Evolutionary conservation across 495 filamentous ascomycete genomes (phyloP).

Genomic region (Penicillium fimorum): DNA sequence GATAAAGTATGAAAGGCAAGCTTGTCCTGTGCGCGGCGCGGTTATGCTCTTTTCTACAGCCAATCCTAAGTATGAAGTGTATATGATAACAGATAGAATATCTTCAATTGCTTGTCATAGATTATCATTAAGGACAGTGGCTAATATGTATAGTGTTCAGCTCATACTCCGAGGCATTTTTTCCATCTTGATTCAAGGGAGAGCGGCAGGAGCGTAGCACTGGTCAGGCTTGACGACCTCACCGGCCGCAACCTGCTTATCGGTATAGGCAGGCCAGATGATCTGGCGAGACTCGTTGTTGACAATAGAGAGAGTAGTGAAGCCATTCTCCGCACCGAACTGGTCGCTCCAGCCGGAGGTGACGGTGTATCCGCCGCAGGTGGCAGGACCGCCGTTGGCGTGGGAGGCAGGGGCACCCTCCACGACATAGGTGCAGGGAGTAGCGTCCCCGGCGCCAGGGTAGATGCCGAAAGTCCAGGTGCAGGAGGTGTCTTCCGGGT

Average conservation of each 20-base stretch:
- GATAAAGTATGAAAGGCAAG: not conserved
- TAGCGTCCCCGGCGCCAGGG: constrained; percentile 32
- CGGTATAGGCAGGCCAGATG: constrained; percentile 50
- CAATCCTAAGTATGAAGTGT: not conserved
- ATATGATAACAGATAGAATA: not conserved
- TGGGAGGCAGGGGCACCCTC: constrained; percentile 39
- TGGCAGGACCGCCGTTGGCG: constrained; percentile 35
- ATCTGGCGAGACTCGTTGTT: constrained; percentile 39
- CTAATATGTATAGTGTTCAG: not conserved
- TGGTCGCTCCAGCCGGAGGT: constrained; percentile 56
- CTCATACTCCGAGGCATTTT: not conserved
- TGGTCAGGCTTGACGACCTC: constrained; percentile 51
- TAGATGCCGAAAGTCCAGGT: constrained; percentile 48
- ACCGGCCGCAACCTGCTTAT: constrained; percentile 45
- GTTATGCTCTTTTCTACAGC: not conserved
- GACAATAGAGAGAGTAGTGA: constrained; percentile 52
- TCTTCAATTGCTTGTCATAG: constrained; percentile 2
- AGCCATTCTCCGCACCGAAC: constrained; percentile 52
- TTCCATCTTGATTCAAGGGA: constrained; percentile 22
- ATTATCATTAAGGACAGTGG: constrained; percentile 7
- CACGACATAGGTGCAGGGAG: constrained; percentile 44
- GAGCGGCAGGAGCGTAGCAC: constrained; percentile 49
- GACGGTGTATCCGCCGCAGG: constrained; percentile 51
- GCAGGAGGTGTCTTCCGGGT: constrained; percentile 44
- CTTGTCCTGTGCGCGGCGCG: not conserved